These are phyloP conservation scores for Oxytropis ochrocephala DNA, from an alignment of 306 rosid genomes.

Conservation along the genomic window DNA sequence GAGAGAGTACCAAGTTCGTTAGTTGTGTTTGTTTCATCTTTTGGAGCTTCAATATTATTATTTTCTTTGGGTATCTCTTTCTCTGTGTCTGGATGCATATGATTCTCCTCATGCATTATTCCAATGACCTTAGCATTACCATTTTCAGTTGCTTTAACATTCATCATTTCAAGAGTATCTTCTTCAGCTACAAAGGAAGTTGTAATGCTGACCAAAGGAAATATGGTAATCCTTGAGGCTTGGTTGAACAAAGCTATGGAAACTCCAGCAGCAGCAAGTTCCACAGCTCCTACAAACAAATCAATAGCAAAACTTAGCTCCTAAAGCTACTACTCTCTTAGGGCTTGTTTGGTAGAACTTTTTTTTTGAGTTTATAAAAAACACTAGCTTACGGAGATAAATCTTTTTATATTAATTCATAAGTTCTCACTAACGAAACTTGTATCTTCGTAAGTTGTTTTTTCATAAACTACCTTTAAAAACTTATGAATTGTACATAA, in stretches of 20 bases:
- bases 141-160: slow-evolving; percentile 23
- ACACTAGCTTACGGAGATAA: too few relatives aligned
- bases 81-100: slow-evolving; percentile 30
- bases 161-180: slow-evolving; percentile 48
- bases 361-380: too few relatives aligned
- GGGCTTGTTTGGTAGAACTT: too few relatives aligned
- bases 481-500: too few relatives aligned
- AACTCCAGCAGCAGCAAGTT: slow-evolving; percentile 93
- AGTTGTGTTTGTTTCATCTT: not conserved
- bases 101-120: not conserved
- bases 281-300: slow-evolving; percentile 47
- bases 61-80: slow-evolving; percentile 26
- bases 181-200: slow-evolving; percentile 70
- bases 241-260: slow-evolving; percentile 87
- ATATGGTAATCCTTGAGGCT: slow-evolving; percentile 87
- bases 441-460: too few relatives aligned
- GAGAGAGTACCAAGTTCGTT: too few relatives aligned
- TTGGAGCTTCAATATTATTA: not conserved
- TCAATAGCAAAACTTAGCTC: not conserved
- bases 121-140: slow-evolving; percentile 1
- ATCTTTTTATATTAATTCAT: too few relatives aligned
- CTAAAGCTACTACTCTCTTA: not conserved
- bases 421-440: too few relatives aligned
- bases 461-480: too few relatives aligned
- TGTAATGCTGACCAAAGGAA: slow-evolving; percentile 72